phyloP scores from a whole-genome alignment of 148 eudicot genomes.

The Silene conica region DNA sequence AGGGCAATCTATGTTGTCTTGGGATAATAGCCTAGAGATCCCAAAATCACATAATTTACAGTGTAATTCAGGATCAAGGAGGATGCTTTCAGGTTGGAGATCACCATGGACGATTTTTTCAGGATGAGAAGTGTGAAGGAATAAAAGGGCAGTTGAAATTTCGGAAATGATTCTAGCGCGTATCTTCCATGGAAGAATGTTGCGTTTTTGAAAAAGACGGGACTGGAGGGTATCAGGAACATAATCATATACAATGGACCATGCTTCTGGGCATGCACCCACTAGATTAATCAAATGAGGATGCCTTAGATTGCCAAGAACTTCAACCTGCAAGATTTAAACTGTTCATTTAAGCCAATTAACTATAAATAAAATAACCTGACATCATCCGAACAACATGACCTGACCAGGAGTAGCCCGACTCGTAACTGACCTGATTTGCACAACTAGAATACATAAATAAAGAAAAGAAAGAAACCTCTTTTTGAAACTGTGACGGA shows the following conservation, averaged over 20 bases:
- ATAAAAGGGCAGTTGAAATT: slow-evolving; percentile 59
- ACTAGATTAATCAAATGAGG: slow-evolving; percentile 63
- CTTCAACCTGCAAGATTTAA: slow-evolving; percentile 44
- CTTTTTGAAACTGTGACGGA: slow-evolving; percentile 55
- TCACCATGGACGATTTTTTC: slow-evolving; percentile 64
- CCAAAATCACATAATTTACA: slow-evolving; percentile 69
- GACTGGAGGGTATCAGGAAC: slow-evolving; percentile 51
- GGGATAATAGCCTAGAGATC: slow-evolving; percentile 43
- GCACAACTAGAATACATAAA: too few relatives aligned
- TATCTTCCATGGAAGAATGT: slow-evolving; percentile 56
- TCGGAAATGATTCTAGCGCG: slow-evolving; percentile 63
- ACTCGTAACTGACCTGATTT: too few relatives aligned
- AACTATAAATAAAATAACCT: not conserved
- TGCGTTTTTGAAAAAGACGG: slow-evolving; percentile 43
- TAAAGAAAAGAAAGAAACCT: slow-evolving; percentile 24
- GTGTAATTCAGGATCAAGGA: slow-evolving; percentile 53
- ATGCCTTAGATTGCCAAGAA: slow-evolving; percentile 60
- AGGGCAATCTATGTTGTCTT: slow-evolving; percentile 46
- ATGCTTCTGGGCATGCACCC: slow-evolving; percentile 74
- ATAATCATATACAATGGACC: slow-evolving; percentile 72
- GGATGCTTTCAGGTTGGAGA: slow-evolving; percentile 61
- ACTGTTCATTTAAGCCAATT: not conserved
- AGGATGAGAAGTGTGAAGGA: slow-evolving; percentile 56
- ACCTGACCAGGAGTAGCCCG: too few relatives aligned
- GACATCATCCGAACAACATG: too few relatives aligned